phyloP scores from a whole-genome alignment of 2,329 filamentous ascomycete genomes.

The Dactylellina parvicollis region DNA sequence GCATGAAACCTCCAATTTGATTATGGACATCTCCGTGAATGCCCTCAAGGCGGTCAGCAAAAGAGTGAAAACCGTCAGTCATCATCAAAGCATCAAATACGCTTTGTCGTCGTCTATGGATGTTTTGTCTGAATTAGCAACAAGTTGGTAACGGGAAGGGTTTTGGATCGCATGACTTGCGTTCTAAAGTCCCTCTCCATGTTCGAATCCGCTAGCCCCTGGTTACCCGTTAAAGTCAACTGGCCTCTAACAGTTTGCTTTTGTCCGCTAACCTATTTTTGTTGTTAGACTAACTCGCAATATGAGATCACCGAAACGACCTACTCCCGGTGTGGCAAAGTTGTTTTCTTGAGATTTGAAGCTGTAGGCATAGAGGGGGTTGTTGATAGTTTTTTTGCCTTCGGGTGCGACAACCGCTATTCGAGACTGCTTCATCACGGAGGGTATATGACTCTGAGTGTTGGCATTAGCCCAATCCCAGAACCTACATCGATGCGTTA shows the following conservation, averaged over 20 bases:
- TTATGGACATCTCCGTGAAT: slow-evolving; percentile 58
- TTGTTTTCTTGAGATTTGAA: slow-evolving; percentile 1
- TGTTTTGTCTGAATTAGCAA: no score
- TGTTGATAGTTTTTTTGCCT: slow-evolving; percentile 18
- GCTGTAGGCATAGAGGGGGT: slow-evolving; percentile 11
- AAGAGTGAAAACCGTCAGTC: slow-evolving; percentile 48
- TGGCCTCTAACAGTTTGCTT: no score
- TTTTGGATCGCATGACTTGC: no score
- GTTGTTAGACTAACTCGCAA: no score
- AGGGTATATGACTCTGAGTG: slow-evolving; percentile 49
- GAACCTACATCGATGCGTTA: slow-evolving; percentile 40
- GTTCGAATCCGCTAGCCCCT: no score
- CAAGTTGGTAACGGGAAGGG: not conserved
- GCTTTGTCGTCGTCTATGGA: slow-evolving; percentile 48
- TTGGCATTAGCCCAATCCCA: slow-evolving; percentile 56
- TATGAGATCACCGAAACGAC: no score
- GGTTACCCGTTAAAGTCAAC: no score
- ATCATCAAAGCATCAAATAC: slow-evolving; percentile 56
- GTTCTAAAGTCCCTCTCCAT: no score
- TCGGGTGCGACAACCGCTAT: slow-evolving; percentile 43
- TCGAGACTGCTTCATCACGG: slow-evolving; percentile 23
- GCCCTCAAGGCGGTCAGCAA: slow-evolving; percentile 55
- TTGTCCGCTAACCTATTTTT: no score
- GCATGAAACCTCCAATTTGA: slow-evolving; percentile 57
- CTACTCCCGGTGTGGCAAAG: slow-evolving; percentile 8